phyloP scores from a whole-genome alignment of 1,284 basidiomycete species.

The Phaffia rhodozyma region DNA sequence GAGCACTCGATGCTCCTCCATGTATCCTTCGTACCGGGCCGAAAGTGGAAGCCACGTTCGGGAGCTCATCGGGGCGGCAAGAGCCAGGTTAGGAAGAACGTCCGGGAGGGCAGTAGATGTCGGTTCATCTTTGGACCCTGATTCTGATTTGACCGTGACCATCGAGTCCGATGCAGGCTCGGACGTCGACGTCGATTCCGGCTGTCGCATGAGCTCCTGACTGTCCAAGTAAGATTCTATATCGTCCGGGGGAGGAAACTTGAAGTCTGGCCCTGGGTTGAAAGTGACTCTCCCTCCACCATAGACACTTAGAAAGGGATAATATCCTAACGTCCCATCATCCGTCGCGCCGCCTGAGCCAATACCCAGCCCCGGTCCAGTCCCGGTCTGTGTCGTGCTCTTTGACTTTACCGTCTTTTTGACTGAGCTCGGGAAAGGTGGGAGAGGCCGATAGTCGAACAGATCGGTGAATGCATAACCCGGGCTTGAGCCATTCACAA shows the following conservation, averaged over 20 bases:
- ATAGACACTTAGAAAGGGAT: conserved; percentile 86
- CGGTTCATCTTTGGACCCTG: not conserved
- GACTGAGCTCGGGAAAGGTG: conserved; percentile 40
- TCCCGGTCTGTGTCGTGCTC: conserved; percentile 39
- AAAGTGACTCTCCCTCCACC: conserved; percentile 73
- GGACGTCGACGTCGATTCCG: too few relatives aligned
- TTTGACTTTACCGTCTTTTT: conserved; percentile 52
- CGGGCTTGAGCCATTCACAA: conserved; percentile 79
- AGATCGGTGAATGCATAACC: conserved; percentile 76
- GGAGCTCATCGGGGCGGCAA: not conserved
- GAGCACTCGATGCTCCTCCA: conserved; percentile 1
- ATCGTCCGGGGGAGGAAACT: conserved; percentile 51
- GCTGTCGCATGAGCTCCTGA: too few relatives aligned
- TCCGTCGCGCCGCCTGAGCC: conserved; percentile 74
- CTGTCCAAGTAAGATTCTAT: not conserved
- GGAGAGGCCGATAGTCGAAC: conserved; percentile 79
- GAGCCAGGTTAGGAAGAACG: not conserved
- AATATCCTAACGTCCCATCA: conserved; percentile 92
- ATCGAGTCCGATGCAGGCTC: not conserved
- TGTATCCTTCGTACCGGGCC: not conserved
- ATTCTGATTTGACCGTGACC: not conserved
- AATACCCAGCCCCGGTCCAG: conserved; percentile 11
- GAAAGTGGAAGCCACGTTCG: not conserved
- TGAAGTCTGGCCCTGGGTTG: conserved; percentile 79
- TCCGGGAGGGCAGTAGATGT: not conserved